A percentile compares a stretch with the other conserved stretches of the same genome.
These are phyloP conservation scores for Trichaptum fuscoviolaceum DNA, from an alignment of 768 basidiomycete genomes.

Conservation along the genomic window DNA sequence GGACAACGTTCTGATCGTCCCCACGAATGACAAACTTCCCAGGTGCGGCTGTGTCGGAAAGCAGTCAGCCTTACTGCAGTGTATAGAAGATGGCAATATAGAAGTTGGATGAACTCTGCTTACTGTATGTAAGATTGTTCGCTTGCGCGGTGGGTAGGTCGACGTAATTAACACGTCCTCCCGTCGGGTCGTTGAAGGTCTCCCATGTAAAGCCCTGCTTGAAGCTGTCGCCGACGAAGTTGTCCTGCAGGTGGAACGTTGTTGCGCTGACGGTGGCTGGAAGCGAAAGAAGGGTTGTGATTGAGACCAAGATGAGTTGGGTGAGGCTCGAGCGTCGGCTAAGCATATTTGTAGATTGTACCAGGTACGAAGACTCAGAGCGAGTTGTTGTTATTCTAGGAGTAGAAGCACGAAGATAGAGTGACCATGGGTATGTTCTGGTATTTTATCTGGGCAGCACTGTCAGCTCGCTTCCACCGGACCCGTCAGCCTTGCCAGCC, in stretches of 20 bases:
- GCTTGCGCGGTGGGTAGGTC: conserved; percentile 35
- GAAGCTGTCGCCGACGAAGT: conserved; percentile 36
- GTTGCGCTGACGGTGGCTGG: conserved; percentile 4
- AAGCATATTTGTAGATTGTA: not conserved
- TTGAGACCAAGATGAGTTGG: conserved; percentile 1
- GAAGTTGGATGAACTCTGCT: conserved; percentile 8
- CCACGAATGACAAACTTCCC: conserved; percentile 54
- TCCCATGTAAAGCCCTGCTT: conserved; percentile 44
- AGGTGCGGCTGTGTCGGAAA: conserved; percentile 27
- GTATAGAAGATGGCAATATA: not conserved
- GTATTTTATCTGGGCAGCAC: too few relatives aligned
- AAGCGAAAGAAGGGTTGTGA: not conserved
- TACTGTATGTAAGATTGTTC: conserved; percentile 44
- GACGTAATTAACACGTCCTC: conserved; percentile 60
- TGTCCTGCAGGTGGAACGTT: conserved; percentile 15
- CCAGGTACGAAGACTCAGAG: not conserved
- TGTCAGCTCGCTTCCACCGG: too few relatives aligned
- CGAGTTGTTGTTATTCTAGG: not conserved
- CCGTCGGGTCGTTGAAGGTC: conserved; percentile 52
- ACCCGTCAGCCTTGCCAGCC: too few relatives aligned
- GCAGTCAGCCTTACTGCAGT: not conserved
- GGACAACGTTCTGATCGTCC: conserved; percentile 36
- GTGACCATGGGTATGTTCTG: too few relatives aligned
- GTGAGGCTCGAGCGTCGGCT: not conserved
- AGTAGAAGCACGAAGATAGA: not conserved